Evolutionary conservation across 495 filamentous ascomycete genomes (phyloP).

Genomic region (Penicillium pulvis): DNA sequence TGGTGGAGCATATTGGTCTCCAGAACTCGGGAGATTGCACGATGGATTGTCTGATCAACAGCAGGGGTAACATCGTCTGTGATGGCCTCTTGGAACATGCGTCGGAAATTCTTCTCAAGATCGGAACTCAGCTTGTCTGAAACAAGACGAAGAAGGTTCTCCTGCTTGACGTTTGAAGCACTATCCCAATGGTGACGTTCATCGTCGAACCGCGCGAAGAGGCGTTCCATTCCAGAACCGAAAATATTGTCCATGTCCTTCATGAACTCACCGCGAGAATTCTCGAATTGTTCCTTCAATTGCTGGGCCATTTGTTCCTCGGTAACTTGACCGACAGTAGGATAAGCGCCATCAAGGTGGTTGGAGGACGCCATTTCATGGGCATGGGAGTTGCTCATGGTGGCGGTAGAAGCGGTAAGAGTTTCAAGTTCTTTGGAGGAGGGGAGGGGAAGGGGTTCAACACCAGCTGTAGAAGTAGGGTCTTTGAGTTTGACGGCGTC

Average conservation of each 20-base stretch:
- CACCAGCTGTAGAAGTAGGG: slow-evolving; percentile 19
- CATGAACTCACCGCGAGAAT: no score
- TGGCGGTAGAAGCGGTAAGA: slow-evolving; percentile 12
- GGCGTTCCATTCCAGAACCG: neutral
- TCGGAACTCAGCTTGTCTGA: slow-evolving; percentile 88
- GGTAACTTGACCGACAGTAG: no score
- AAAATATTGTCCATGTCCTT: neutral
- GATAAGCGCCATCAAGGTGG: no score
- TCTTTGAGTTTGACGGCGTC: slow-evolving; percentile 39
- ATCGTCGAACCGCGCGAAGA: neutral
- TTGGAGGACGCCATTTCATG: slow-evolving; percentile 38
- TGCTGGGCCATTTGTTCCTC: no score
- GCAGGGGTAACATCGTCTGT: slow-evolving; percentile 64
- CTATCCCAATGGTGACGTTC: slow-evolving; percentile 58
- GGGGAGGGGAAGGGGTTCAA: slow-evolving; percentile 20
- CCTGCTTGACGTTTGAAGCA: slow-evolving; percentile 67
- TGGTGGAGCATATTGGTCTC: neutral
- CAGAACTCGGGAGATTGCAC: slow-evolving; percentile 13
- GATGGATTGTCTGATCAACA: slow-evolving; percentile 51
- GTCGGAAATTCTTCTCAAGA: slow-evolving; percentile 75
- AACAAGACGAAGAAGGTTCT: slow-evolving; percentile 81
- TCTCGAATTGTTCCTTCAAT: no score
- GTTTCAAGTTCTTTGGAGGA: slow-evolving; percentile 17
- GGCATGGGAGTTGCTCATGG: neutral
- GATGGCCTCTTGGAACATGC: slow-evolving; percentile 69